A percentile compares a stretch with the other conserved stretches of the same genome.
Conservation (phyloP, 208 protist species). For the Balamuthia mandrillaris region DNA sequence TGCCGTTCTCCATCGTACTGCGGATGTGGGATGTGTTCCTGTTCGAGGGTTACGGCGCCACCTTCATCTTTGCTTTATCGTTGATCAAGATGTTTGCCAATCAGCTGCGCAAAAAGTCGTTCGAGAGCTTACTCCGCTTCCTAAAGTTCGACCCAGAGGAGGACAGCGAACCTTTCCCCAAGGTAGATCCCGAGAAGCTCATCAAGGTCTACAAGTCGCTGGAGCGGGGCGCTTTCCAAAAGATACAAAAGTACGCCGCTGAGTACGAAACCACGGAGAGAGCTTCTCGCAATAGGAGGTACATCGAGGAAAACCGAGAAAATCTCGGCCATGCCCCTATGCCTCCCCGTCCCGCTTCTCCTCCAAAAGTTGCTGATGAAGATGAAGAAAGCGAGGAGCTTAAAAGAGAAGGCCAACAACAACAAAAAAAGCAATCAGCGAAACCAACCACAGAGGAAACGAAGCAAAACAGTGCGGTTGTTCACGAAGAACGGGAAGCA, state of each 20-base stretch:
- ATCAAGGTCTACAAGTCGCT: background rate
- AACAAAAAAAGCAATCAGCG: background rate
- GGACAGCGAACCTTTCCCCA: constrained; percentile 5
- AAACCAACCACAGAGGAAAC: background rate
- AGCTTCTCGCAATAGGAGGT: background rate
- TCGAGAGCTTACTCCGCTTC: background rate
- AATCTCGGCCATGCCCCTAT: background rate
- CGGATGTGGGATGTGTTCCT: constrained; percentile 44
- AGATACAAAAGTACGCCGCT: background rate
- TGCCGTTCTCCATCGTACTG: constrained; percentile 26
- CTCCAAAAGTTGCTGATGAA: no score
- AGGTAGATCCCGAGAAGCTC: constrained; percentile 10
- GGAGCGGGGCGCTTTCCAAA: background rate
- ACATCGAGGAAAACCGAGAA: background rate
- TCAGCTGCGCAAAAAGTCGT: background rate
- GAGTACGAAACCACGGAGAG: background rate
- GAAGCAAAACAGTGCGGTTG: background rate
- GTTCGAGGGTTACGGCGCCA: background rate
- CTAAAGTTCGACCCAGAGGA: constrained; percentile 30
- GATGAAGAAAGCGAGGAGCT: background rate
- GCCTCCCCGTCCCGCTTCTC: no score
- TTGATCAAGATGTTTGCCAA: constrained; percentile 1
- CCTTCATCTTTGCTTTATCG: background rate
- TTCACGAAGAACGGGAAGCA: background rate
- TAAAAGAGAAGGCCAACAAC: background rate